Evolutionary conservation across 768 basidiomycete genomes (phyloP), one percentile per base, ranked within the genome.

Genomic region (Tricholoma furcatifolium): DNA sequence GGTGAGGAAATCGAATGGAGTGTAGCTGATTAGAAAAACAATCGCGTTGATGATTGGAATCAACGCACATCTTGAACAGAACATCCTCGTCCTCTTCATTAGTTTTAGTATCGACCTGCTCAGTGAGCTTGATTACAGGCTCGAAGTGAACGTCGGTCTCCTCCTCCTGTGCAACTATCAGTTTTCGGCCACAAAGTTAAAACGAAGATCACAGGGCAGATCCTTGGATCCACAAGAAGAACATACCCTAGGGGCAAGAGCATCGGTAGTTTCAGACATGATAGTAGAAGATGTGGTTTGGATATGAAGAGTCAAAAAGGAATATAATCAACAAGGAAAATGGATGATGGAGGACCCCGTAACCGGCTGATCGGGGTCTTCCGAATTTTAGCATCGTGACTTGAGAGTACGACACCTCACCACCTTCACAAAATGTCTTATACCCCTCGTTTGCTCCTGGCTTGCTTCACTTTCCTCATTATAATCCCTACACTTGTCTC

Each of bases 91-190:
- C 87, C 68, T 98, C 97, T 71, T 99, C 97, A 66, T 80, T 75
- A 6, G 96, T 98, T 84, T 95, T 95, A 51, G 86, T 88, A 68
- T 94, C 91, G 57, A 99, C 91, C 68, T 92, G 86, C 72, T 99
- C 90, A 7, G 93, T 96, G 72, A 98, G 90, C 73, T 84, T 91
- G 77, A 97, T 88, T 55, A 98, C 91, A 46, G 97, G 97, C 74
- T 97, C 95, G 72, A 93, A 98, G 62, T 94, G 90, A 61, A 83
- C 81, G 72, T 96, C 93, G 74, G 78, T 64, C 71, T 94, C 91
- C 70, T 96, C 93, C 60, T 83, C 81, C 79, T 81, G 66, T 24
- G 60, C 27, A 43, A 63, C 65, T 57, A 54, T 55, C 46, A 53
- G 32, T 45, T 53, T 60, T 61, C 47, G 58, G 54, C 36, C 27